Evolutionary conservation across 106 monocot genomes (phyloP), one percentile per base, ranked within the genome.

Genomic region (Dendrobium officinale): DNA sequence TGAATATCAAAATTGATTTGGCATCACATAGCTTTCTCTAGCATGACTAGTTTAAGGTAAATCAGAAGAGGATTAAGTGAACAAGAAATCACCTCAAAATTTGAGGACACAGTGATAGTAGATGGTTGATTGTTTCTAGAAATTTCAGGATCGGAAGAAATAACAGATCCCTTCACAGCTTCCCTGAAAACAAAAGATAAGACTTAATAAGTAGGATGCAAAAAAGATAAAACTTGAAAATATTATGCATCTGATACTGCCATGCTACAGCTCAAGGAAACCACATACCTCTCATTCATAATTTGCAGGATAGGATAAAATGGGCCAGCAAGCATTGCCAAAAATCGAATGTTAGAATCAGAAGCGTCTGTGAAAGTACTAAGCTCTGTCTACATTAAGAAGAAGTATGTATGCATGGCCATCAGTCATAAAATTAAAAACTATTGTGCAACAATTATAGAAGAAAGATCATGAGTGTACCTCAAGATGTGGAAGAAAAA

Each of bases 301-400:
- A 93, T 82, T 72, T 55, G 83, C 6, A 98, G 83, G 77, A 98
- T 84, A 13, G 98, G 98, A 87, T 89, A 95, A 90, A 91, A 93
- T 85, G 98, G 98, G 6, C 98, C 98, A 77, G 87, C 89, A 88
- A 98, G 95, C 95, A 98, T 95, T 29, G 98, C 98, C 58, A 98
- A 79, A 83, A 95, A 95, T 33, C 84, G 86, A 64, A 93, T 83
- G 75, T 80, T 89, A 64, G 77, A 88, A 19, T 97, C 96, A 49
- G 88, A 61, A 67, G 86, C 80, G 51, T 98, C 98, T 22, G 88
- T 70, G 75, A 93, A 89, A 67, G 72, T 94, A 75, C 43, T 77
- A 82, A 98, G 90, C 81, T 98, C 94, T 78, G 81, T 82, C 98
- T 98, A 88, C 79, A 90, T 72, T 79, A 31, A 59, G 29, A 79